Evolutionary conservation across 768 basidiomycete species (phyloP), one percentile per base, ranked within the genome.

Genomic region (Lyophyllum atratum): DNA sequence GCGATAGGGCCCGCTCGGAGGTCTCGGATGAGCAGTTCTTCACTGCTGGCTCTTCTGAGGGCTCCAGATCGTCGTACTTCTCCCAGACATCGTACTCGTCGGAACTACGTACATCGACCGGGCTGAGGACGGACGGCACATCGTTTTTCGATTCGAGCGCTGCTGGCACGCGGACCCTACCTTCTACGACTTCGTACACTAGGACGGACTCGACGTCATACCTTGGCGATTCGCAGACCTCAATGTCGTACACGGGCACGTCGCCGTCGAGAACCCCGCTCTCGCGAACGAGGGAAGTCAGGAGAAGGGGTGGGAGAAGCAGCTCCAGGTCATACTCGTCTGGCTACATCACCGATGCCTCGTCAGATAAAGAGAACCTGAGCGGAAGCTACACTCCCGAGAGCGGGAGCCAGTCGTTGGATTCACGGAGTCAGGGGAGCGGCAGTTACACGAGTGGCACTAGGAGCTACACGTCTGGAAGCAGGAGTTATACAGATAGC

Each of bases 361-460:
- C 67, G 5, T 83, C 81, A 0, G 85, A 89, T 58, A 86, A 85
- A 66, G 87, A 86, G 68, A 85, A 87, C 60, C 69, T 67, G 5
- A 62, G 53, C n/a, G 56, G 49, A 2, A 58, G 29, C 17, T 58
- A 69, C 56, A 69, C 68, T 19, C 64, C 65, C 19, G 68, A 67
- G 25, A 73, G 70, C 50, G 67, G 60, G 9, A 64, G 62, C 21
- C 67, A 70, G 43, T 70, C 71, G 2, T 51, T 66, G 9, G 67
- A 65, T 33, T 64, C 68, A 22, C 62, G 60, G 37, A 63, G 61
- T n/a, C 63, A 56, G 14, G 62, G 62, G 4, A 73, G 67, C 51
- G 69, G 67, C 1, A 69, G 67, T 46, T 71, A 70, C 40, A 66
- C 65, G 0, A 63, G 63, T 0, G 53, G 55, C 15, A 65, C 56